These are phyloP conservation scores for Eucalyptus melliodora DNA, from an alignment of 345 rosid species.

Conservation along the genomic window DNA sequence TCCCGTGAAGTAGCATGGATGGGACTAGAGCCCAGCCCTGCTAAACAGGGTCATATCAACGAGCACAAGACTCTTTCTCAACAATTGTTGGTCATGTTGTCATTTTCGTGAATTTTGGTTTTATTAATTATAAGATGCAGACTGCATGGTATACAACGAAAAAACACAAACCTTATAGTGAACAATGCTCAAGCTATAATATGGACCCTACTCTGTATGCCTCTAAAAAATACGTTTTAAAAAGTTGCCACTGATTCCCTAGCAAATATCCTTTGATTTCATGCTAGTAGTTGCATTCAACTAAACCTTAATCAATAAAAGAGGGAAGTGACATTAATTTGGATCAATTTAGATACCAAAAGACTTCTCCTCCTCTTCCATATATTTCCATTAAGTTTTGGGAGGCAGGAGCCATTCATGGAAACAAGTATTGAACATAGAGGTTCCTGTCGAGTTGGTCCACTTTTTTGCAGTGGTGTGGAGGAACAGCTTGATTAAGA, in stretches of 20 bases:
- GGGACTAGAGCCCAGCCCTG: neutral
- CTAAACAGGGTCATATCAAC: neutral
- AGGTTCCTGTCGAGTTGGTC: neutral
- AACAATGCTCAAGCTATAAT: neutral
- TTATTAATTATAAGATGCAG: neutral
- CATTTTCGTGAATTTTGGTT: neutral
- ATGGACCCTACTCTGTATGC: neutral
- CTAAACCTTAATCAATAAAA: neutral
- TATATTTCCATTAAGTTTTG: neutral
- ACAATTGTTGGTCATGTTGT: neutral
- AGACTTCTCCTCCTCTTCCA: neutral
- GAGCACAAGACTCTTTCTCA: neutral
- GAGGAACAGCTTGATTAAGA: neutral
- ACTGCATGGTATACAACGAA: neutral
- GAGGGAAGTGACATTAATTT: neutral
- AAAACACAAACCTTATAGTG: neutral
- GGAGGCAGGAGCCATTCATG: neutral
- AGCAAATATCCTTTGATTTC: neutral
- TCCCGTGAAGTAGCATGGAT: neutral
- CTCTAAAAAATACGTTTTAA: neutral
- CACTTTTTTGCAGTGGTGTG: neutral
- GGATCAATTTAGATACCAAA: neutral
- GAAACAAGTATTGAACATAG: neutral
- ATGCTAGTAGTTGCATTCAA: neutral
- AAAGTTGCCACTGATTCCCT: neutral